Conservation (phyloP, 108 stramenopile genomes). For the Nitzschia inconspicua region DNA sequence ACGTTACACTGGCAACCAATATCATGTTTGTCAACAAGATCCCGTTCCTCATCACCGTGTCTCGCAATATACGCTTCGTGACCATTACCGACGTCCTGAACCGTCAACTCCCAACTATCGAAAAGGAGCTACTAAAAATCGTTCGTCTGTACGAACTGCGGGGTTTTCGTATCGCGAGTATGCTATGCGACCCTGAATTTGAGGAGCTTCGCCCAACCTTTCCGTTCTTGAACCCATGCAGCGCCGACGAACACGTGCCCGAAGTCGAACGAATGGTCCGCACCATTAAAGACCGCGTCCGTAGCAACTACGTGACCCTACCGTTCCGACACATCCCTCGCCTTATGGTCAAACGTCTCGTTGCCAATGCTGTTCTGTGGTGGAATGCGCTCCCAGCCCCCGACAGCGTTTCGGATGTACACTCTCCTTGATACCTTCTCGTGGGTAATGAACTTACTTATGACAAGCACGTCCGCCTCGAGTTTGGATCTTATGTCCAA, state of each 20-base stretch:
- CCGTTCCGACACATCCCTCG: slow-evolving; percentile 32
- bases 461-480: slow-evolving; percentile 13
- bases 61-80: slow-evolving; percentile 24
- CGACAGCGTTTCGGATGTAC: slow-evolving; percentile 9
- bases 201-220: too few relatives aligned
- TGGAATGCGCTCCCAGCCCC: slow-evolving; percentile 18
- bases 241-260: slow-evolving; percentile 50
- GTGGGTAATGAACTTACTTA: slow-evolving; percentile 8
- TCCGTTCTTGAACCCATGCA: too few relatives aligned
- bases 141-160: too few relatives aligned
- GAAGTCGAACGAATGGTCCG: slow-evolving; percentile 42
- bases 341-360: slow-evolving; percentile 14
- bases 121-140: too few relatives aligned
- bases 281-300: slow-evolving; percentile 32
- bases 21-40: slow-evolving; percentile 42
- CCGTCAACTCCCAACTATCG: background rate
- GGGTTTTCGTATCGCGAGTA: too few relatives aligned
- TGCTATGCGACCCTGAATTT: too few relatives aligned
- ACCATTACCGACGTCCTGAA: slow-evolving; percentile 4
- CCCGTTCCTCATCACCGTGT: slow-evolving; percentile 35
- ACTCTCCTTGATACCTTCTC: slow-evolving; percentile 22
- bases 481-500: slow-evolving; percentile 42
- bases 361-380: slow-evolving; percentile 20
- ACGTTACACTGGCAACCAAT: slow-evolving; percentile 29
- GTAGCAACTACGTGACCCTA: slow-evolving; percentile 17